phyloP scores from a whole-genome alignment of 257 asterid genomes.

The Leptodermis oblonga region DNA sequence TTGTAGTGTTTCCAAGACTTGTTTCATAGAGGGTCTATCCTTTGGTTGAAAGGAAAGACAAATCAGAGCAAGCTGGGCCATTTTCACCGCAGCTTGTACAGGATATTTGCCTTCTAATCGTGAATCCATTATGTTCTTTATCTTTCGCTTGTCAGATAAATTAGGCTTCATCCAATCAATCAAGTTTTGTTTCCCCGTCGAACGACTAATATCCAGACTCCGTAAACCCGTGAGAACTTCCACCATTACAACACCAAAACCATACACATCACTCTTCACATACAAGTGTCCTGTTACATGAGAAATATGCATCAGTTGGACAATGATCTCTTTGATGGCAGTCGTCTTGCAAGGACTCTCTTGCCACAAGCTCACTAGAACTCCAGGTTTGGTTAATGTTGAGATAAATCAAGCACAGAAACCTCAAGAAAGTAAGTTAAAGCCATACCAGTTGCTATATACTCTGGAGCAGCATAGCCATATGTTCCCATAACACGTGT shows the following conservation, averaged over 20 bases:
- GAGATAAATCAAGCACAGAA: neutral
- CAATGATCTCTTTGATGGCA: neutral
- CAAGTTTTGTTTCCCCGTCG: constrained; percentile 35
- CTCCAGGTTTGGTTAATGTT: neutral
- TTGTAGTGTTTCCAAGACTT: constrained; percentile 44
- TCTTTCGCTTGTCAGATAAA: constrained; percentile 36
- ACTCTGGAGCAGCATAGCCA: constrained; percentile 74
- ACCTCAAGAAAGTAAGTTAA: neutral
- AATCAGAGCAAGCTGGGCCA: constrained; percentile 49
- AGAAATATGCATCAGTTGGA: neutral
- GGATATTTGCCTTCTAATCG: constrained; percentile 54
- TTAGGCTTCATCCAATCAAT: constrained; percentile 56
- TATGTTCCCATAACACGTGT: constrained; percentile 50
- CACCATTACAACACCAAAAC: constrained; percentile 60
- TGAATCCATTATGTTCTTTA: constrained; percentile 48
- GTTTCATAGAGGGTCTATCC: constrained; percentile 61
- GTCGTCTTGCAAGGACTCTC: neutral
- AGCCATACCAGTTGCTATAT: constrained; percentile 46
- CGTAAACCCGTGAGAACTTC: constrained; percentile 61
- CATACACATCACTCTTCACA: constrained; percentile 64
- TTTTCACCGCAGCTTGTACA: constrained; percentile 39
- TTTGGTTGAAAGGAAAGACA: constrained; percentile 46
- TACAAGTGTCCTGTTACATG: constrained; percentile 45
- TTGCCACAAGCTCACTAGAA: neutral
- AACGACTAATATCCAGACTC: constrained; percentile 39